Evolutionary conservation across 2,329 filamentous ascomycete genomes (phyloP), one percentile per base, ranked within the genome.

Genomic region (Fusarium tjaetaba): DNA sequence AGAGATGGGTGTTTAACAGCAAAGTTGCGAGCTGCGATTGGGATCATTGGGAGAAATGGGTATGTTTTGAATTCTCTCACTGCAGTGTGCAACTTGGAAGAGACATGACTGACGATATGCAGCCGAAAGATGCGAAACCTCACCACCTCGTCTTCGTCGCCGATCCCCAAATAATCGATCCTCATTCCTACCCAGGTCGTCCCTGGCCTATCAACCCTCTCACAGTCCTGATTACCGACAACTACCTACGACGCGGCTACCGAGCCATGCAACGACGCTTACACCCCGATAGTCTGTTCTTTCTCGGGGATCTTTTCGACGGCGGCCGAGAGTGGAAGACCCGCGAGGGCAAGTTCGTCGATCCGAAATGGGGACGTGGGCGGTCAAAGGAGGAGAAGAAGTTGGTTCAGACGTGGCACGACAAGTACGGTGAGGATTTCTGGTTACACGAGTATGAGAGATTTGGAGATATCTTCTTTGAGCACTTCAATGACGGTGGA

Each of bases 301-400:
- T 99, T 79, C 86, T 99, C 0, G 96, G 96, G 13, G 96, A 99
- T 80, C 85, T 99, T 2, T 98, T 99, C 78, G 96, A 99, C 79
- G 96, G 96, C 8, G 96, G 96, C 14, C 89, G 96, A 75, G 96
- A 99, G 85, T 99, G 96, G 96, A 93, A 92, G 75, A 96, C 95
- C 18, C 85, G 82, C 5, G 86, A 86, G 30, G 92, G 89, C 48
- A 82, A 86, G 51, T 90, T 90, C 59, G 82, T 86, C 30, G 90
- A 92, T 72, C 88, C 89, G 2, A 84, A 85, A 71, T 92, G 90
- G 90, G 86, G 87, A 28, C 82, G 82, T 36, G 84, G 82, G 7
- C 85, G 86, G 45, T 88, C 89, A 4, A 82, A 83, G 11, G 80
- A 84, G 42, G 90, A 92, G 79, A 81, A 85, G 73, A 84, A 85